Evolutionary conservation across 2,329 filamentous ascomycete genomes (phyloP).

Genomic region (Arthrobotrys conoides): DNA sequence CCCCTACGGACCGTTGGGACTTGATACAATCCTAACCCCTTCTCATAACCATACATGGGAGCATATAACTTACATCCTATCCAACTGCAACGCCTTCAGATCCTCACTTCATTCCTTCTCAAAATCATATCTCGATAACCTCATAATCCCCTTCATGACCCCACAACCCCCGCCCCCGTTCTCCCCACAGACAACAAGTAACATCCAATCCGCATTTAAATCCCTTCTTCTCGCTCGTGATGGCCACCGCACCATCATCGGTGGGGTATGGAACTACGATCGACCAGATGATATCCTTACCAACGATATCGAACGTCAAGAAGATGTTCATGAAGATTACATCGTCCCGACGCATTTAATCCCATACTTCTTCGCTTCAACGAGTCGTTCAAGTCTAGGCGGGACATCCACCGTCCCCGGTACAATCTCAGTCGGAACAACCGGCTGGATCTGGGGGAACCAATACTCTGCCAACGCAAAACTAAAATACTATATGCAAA

Average conservation of each 20-base stretch:
- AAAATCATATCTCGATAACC: conserved; percentile 44
- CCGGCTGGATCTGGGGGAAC: conserved; percentile 25
- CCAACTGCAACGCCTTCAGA: conserved; percentile 32
- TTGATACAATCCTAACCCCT: conserved; percentile 21
- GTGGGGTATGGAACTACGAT: conserved; percentile 50
- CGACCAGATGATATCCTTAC: conserved; percentile 30
- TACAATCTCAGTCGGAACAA: conserved; percentile 17
- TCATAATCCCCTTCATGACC: conserved; percentile 56
- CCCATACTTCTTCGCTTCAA: conserved; percentile 35
- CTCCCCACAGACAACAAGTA: conserved; percentile 25
- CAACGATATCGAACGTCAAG: conserved; percentile 41
- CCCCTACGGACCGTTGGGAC: neutral
- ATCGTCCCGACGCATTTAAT: conserved; percentile 42
- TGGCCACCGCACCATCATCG: conserved; percentile 47
- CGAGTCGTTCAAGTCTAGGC: conserved; percentile 17
- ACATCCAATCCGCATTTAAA: conserved; percentile 30
- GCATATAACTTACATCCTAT: conserved; percentile 33
- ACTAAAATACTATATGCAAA: conserved; percentile 53
- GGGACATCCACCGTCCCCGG: neutral
- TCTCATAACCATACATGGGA: conserved; percentile 31
- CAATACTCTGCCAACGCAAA: conserved; percentile 34
- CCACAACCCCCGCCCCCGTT: conserved; percentile 34
- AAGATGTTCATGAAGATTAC: conserved; percentile 50
- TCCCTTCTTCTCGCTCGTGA: conserved; percentile 32
- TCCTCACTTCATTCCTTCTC: conserved; percentile 21